Base-by-base conservation (phyloP, 805 yeast species). In the Zygotorulaspora sp. region DNA sequence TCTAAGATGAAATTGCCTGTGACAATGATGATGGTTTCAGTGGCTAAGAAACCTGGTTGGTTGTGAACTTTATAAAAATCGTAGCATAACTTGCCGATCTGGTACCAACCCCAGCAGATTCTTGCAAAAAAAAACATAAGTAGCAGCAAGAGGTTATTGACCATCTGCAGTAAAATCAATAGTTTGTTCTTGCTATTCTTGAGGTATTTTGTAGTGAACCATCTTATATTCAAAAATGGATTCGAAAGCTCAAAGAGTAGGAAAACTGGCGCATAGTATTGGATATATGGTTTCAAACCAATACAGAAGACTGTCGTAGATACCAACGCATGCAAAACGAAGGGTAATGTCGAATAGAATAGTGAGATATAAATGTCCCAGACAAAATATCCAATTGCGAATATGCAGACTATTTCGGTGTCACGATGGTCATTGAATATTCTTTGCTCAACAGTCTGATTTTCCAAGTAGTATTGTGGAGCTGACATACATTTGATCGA, bases 141-240 rank as follows among this genome's bases (percentile, higher is more conserved):
- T 47, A 88, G 68, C 37, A 88, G 70, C 66, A 45, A 37, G 70
- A 71, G 15, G 70, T 45, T 30, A 44, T 67, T 30, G 63, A 70
- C 34, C 72, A 72, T 49, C 78, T 65, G 24, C 70, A 62, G 1
- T 88, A 19, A 83, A 66, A 51, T 71, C 2, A 94, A 90, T 11
- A 50, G 1, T 11, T 38, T 45, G 8, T 40, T 50, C n/a, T 45
- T 40, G 10, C 30, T 32, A 13, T 41, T 45, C 16, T 55, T 55
- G 20, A 48, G 38, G 30, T 48, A 60, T 34, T 60, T 55, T 31
- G 50, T 44, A 13, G 85, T 78, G 60, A 83, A 86, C 95, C 96
- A 88, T 63, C 90, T 80, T 49, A 84, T 57, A 62, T 88, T 89
- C 45, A 88, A 85, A 61, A 87, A 87, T 10, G 96, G 96, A 11